Base-by-base conservation (phyloP, 2,329 filamentous ascomycete species). In the Hysterium pulicare region DNA sequence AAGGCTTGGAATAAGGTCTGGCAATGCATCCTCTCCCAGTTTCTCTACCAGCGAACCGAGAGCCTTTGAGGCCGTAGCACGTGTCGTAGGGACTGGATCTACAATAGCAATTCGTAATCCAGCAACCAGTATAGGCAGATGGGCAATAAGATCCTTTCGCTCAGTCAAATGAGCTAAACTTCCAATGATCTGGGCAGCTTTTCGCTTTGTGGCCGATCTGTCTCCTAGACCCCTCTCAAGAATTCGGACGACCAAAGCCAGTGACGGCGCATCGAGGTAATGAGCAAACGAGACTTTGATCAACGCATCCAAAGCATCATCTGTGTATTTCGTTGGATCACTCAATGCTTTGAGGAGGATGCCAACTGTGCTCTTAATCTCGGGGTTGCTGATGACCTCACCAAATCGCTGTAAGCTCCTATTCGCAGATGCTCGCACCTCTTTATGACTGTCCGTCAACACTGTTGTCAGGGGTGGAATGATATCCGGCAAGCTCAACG, bases 201-300 rank as follows among this genome's bases (percentile, higher is more conserved):
- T 98, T 55, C 90, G 82, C 71, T 98, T 98, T 8, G 93, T 98
- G 49, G 86, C 87, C 44, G 94, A 98, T 37, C 94, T 80, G 62
- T 96, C 93, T 42, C 83, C 83, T 31, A 98, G 73, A 45, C 93
- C 93, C 63, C 94, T 87, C 69, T 98, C 90, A 26, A 98, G 75
- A 55, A 98, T 97, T 49, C 93, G 88, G 35, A 93, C 94, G 50
- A 98, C 89, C 40, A 98, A 79, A 16, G 93, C 93, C 56, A 98
- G 76, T 2, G 94, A 98, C 4, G 93, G 93, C 1, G 94, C 88
- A 67, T 98, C 93, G n/a, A 98, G 79, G 62, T 97, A 98, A 70
- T 98, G 93, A 11, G 96, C 84, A 63, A 98, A 98, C 37, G 90
- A 90, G n/a, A 98, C 87, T 71, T 95, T 96, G 73, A 98, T 96